Evolutionary conservation across 2,329 filamentous ascomycete species (phyloP), one percentile per base, ranked within the genome.

Genomic region (Colletotrichum sojae): DNA sequence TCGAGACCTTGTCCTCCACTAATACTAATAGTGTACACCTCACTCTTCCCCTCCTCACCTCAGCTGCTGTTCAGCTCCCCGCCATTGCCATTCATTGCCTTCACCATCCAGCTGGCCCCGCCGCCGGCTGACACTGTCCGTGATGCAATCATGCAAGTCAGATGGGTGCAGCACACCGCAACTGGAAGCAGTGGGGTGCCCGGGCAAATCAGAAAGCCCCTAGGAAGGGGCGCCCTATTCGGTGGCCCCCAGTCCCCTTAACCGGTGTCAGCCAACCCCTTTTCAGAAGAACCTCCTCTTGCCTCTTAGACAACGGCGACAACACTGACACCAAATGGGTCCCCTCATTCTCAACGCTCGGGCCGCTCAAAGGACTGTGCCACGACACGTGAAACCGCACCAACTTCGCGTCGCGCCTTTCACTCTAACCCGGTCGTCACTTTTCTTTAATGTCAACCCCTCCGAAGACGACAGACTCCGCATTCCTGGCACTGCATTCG

Each of bases 111-210:
- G 27, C 55, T 15, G 31, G 40, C 54, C 36, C 63, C 62, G 55
- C 63, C 62, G 55, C 66, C 66, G 63, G 61, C 55, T 59, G 66
- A 59, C 61, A 69, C 55, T 69, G 62, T 27, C 66, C 66, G 66
- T 66, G 67, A 69, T 69, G 67, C 62, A 69, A 67, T 67, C 55
- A 66, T 67, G 63, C 67, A 67, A 67, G 67, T 67, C 63, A 69
- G 67, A 69, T 66, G 51, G 55, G 65, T 67, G 62, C 62, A 45
- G 67, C 55, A 52, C 56, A 61, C 67, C 67, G 63, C 67, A 69
- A 69, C 27, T 52, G 67, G 67, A 67, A 60, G 51, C 51, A 66
- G 55, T 56, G 62, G 60, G 65, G 62, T 43, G 22, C 22, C 22
- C 22, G 45, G 20, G 53, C 25, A 52, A 43, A 9, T 59, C 31